A percentile compares a stretch with the other conserved stretches of the same genome.
These are phyloP conservation scores for Ophiostoma sp. DNA, from an alignment of 2,329 filamentous ascomycete species.

Conservation along the genomic window DNA sequence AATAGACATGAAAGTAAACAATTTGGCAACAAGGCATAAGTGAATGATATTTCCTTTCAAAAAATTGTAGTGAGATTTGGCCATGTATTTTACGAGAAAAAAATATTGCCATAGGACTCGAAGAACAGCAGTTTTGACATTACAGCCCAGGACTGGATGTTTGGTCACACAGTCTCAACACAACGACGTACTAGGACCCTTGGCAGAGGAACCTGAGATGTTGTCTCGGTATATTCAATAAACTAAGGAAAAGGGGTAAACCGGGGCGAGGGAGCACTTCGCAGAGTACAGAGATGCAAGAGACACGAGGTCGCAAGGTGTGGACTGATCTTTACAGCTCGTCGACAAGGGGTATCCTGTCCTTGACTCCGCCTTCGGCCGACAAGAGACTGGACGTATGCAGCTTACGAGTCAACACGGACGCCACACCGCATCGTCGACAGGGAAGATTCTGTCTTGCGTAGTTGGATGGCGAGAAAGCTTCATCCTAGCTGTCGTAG, in stretches of 20 bases:
- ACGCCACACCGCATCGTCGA: background rate
- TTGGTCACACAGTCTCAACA: background rate
- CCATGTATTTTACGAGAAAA: background rate
- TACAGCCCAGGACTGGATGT: background rate
- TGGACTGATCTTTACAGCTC: background rate
- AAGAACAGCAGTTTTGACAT: background rate
- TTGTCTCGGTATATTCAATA: slow-evolving; percentile 4
- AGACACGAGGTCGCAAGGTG: slow-evolving; percentile 7
- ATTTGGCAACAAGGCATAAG: no score
- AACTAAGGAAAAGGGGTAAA: background rate
- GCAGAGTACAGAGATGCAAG: background rate
- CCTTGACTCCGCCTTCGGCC: background rate
- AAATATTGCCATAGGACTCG: background rate
- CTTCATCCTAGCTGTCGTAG: background rate
- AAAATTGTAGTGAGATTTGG: no score
- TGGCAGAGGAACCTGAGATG: background rate
- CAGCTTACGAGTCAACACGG: background rate
- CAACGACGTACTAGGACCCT: background rate
- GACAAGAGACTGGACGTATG: background rate
- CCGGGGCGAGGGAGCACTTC: background rate
- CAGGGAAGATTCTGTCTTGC: background rate
- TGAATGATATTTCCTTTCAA: no score
- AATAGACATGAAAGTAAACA: background rate
- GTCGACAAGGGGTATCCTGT: background rate
- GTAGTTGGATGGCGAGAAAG: background rate